phyloP scores from a whole-genome alignment of 129 eudicot species.

The Kitagawia praeruptora region DNA sequence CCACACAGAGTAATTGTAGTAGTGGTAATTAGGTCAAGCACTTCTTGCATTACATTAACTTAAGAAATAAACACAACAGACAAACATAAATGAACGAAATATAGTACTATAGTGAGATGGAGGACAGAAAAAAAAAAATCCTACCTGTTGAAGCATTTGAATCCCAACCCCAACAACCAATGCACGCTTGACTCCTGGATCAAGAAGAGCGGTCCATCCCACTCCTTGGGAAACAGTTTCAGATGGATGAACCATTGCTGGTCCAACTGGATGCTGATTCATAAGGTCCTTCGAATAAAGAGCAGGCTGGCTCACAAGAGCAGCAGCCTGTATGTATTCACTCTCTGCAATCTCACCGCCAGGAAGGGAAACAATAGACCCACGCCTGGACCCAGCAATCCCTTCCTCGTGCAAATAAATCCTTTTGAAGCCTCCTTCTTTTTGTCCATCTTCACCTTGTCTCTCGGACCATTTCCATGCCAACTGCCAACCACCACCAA shows the following conservation, averaged over 20 bases:
- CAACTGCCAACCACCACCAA: conserved; percentile 82
- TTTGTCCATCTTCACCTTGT: conserved; percentile 58
- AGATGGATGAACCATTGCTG: conserved; percentile 63
- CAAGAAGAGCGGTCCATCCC: conserved; percentile 45
- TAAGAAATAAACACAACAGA: background rate
- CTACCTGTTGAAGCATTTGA: conserved; percentile 78
- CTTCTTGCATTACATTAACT: background rate
- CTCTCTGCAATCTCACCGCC: conserved; percentile 46
- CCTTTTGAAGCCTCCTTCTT: conserved; percentile 53
- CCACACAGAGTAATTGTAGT: background rate
- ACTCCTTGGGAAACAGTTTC: conserved; percentile 31
- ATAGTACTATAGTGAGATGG: background rate
- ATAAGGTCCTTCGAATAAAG: conserved; percentile 47
- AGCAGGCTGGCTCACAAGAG: conserved; percentile 56
- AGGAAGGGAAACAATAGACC: conserved; percentile 49
- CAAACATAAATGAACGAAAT: background rate
- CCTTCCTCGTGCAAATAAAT: conserved; percentile 56
- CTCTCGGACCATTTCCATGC: conserved; percentile 58
- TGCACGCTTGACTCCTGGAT: conserved; percentile 71
- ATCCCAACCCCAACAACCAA: conserved; percentile 62
- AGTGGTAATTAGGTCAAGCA: background rate
- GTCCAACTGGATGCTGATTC: conserved; percentile 47
- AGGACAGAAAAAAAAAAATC: background rate
- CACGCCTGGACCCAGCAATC: conserved; percentile 30
- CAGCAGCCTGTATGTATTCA: conserved; percentile 49